Conservation (phyloP, 805 yeast genomes). For the Candida dendrica region DNA sequence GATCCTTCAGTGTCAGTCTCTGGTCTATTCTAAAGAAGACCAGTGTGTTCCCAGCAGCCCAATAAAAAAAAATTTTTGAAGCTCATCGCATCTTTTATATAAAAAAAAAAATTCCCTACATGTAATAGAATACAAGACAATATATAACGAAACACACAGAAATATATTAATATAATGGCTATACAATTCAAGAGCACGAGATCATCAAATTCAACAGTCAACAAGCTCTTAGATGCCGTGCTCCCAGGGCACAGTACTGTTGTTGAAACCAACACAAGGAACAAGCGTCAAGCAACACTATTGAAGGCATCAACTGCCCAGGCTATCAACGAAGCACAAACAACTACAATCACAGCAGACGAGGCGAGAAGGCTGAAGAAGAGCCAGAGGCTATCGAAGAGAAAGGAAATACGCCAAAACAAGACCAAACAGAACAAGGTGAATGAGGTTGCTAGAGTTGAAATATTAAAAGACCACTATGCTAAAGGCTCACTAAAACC, state of each 20-base stretch:
- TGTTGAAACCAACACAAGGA: slow-evolving; percentile 1
- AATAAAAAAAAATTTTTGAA: not conserved
- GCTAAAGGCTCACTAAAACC: slow-evolving; percentile 22
- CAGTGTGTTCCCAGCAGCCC: no score
- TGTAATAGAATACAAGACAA: not conserved
- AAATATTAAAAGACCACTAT: slow-evolving; percentile 26
- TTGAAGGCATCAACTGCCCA: slow-evolving; percentile 23
- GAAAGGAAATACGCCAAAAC: slow-evolving; percentile 13
- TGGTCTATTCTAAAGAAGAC: no score
- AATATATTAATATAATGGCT: no score
- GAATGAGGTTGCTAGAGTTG: slow-evolving; percentile 25
- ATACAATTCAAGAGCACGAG: slow-evolving; percentile 6
- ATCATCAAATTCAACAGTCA: slow-evolving; percentile 30
- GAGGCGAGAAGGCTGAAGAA: slow-evolving; percentile 27
- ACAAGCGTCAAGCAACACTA: slow-evolving; percentile 1
- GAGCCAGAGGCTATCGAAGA: slow-evolving; percentile 24
- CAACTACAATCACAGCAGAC: slow-evolving; percentile 24
- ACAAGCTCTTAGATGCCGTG: slow-evolving; percentile 28
- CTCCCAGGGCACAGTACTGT: slow-evolving; percentile 28
- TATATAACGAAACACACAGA: not conserved
- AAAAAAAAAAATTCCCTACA: not conserved
- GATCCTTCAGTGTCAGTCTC: no score
- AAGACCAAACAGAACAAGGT: slow-evolving; percentile 17
- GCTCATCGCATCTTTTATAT: not conserved
- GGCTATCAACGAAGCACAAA: slow-evolving; percentile 29